These are phyloP conservation scores for Escallonia rubra DNA, from an alignment of 129 eudicot species.

Conservation along the genomic window DNA sequence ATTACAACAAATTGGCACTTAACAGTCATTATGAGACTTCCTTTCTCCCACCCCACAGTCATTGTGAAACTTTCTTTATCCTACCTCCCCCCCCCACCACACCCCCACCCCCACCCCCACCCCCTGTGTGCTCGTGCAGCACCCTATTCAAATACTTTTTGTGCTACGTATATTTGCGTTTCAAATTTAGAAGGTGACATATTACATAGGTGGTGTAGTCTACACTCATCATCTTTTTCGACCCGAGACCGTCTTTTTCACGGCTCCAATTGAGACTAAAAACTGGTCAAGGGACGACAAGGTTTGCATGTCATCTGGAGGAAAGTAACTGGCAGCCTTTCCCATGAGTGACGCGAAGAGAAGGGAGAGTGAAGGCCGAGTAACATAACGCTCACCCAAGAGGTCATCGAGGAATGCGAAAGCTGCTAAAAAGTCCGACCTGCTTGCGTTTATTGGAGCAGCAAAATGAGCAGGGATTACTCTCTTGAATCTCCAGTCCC, in stretches of 20 bases:
- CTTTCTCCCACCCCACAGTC: neutral
- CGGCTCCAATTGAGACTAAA: slow-evolving; percentile 95
- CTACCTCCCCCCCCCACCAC: no score
- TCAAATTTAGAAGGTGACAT: neutral
- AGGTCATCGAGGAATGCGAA: slow-evolving; percentile 94
- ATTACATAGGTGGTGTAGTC: slow-evolving; percentile 15
- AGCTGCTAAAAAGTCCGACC: slow-evolving; percentile 89
- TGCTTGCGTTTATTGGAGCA: slow-evolving; percentile 87
- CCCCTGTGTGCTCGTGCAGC: neutral
- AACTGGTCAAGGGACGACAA: slow-evolving; percentile 92
- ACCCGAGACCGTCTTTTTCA: slow-evolving; percentile 95
- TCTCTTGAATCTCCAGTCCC: slow-evolving; percentile 93
- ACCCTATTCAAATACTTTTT: slow-evolving; percentile 14
- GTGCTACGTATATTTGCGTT: slow-evolving; percentile 10
- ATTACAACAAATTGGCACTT: neutral
- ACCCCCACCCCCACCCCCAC: no score
- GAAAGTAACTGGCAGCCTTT: slow-evolving; percentile 88
- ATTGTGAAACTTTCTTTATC: neutral
- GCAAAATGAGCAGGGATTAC: slow-evolving; percentile 96
- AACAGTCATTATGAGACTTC: neutral
- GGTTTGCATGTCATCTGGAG: slow-evolving; percentile 99
- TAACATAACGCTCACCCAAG: slow-evolving; percentile 77
- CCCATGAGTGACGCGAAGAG: slow-evolving; percentile 83
- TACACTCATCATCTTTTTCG: slow-evolving; percentile 35
- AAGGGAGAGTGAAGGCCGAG: slow-evolving; percentile 79